Conservation (phyloP, 192 early-diverging fungal species). For the Entrophospora sp. region DNA sequence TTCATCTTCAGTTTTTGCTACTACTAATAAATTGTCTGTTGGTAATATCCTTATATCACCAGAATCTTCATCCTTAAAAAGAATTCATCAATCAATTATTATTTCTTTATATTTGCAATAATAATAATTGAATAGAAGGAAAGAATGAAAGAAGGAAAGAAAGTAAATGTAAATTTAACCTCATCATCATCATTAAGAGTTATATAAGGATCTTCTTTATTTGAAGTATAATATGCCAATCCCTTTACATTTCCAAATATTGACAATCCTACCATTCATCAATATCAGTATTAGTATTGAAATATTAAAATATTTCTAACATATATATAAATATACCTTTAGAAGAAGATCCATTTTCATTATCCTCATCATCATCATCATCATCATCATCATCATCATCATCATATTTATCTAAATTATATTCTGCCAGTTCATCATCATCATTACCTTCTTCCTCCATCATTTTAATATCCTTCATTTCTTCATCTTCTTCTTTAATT, state of each 20-base stretch:
- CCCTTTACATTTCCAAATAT: constrained; percentile 84
- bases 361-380: no score
- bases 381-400: constrained; percentile 51
- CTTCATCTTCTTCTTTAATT: not conserved
- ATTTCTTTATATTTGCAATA: not conserved
- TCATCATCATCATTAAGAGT: constrained; percentile 54
- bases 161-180: no score
- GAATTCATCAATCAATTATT: constrained; percentile 1
- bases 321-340: no score
- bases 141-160: no score
- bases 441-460: no score
- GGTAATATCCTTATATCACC: constrained; percentile 71
- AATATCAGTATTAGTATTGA: not conserved
- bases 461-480: constrained; percentile 10
- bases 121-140: not conserved
- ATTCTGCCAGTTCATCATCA: constrained; percentile 65
- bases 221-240: constrained; percentile 73
- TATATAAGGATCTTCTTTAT: constrained; percentile 83
- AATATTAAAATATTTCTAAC: not conserved
- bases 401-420: constrained; percentile 94
- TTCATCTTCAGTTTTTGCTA: constrained; percentile 95
- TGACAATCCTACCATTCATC: constrained; percentile 52
- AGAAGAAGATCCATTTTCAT: no score
- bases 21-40: constrained; percentile 81
- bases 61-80: constrained; percentile 58